These are phyloP conservation scores for Salvia miltiorrhiza DNA, from an alignment of 257 asterid species.

Conservation along the genomic window DNA sequence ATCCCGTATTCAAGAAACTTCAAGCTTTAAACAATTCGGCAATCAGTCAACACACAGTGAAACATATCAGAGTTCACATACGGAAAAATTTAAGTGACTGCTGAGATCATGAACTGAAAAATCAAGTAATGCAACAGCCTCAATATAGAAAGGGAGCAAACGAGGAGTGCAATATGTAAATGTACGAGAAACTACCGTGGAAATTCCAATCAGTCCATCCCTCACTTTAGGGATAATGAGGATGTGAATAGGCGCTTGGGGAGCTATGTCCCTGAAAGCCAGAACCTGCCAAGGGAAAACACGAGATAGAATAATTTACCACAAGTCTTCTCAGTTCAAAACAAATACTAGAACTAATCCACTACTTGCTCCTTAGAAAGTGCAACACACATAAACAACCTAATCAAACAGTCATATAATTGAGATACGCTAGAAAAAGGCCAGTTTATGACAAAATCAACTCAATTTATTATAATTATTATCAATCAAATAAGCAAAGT, in stretches of 20 bases:
- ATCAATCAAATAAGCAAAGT: background rate
- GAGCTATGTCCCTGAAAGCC: constrained; percentile 86
- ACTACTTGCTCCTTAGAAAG: background rate
- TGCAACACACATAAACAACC: background rate
- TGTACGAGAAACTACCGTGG: constrained; percentile 42
- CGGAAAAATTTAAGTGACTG: background rate
- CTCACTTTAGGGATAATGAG: constrained; percentile 74
- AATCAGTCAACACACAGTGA: background rate
- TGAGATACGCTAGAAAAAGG: background rate
- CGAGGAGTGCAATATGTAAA: background rate
- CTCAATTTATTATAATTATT: background rate
- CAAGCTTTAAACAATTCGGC: background rate
- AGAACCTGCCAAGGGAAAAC: constrained; percentile 56
- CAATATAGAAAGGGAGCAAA: background rate
- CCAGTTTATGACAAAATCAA: background rate
- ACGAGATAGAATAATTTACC: background rate
- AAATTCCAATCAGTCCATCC: constrained; percentile 77
- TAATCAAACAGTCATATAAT: background rate
- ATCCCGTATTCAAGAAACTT: background rate
- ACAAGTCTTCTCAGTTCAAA: background rate
- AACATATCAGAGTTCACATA: background rate
- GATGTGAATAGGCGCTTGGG: constrained; percentile 86
- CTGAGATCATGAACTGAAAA: background rate
- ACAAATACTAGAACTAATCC: background rate
- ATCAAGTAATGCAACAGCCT: background rate